Evolutionary conservation across 2,329 filamentous ascomycete genomes (phyloP).

Genomic region (Fusarium sp.): DNA sequence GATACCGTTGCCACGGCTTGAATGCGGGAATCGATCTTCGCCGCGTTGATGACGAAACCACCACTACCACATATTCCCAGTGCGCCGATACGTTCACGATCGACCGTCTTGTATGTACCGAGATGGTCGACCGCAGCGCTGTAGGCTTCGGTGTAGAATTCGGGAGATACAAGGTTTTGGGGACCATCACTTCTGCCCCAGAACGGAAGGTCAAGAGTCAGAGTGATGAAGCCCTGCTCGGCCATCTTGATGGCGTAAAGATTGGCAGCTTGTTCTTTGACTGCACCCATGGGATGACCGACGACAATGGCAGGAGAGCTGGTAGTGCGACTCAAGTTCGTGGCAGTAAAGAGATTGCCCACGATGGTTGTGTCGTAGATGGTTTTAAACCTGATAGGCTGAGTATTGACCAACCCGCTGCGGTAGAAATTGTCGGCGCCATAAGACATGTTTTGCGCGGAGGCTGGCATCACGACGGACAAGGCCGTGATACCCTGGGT

Average conservation of each 20-base stretch:
- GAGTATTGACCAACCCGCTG: neutral
- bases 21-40: constrained; percentile 1
- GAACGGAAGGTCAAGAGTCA: neutral
- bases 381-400: neutral
- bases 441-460: neutral
- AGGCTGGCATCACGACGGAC: neutral
- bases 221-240: neutral
- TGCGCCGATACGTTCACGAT: neutral
- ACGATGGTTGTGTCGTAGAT: neutral
- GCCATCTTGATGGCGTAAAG: neutral
- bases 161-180: neutral
- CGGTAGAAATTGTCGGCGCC: constrained; percentile 11
- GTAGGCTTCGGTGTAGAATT: constrained; percentile 1
- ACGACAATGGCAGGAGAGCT: neutral
- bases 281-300: constrained; percentile 8
- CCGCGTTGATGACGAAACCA: neutral
- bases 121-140: neutral
- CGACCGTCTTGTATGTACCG: neutral
- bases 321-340: neutral
- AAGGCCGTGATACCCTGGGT: neutral
- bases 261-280: constrained; percentile 5
- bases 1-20: neutral
- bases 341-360: neutral
- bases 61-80: constrained; percentile 9
- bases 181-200: neutral